Base-by-base conservation (phyloP, 495 filamentous ascomycete species). In the Xylaria curta region DNA sequence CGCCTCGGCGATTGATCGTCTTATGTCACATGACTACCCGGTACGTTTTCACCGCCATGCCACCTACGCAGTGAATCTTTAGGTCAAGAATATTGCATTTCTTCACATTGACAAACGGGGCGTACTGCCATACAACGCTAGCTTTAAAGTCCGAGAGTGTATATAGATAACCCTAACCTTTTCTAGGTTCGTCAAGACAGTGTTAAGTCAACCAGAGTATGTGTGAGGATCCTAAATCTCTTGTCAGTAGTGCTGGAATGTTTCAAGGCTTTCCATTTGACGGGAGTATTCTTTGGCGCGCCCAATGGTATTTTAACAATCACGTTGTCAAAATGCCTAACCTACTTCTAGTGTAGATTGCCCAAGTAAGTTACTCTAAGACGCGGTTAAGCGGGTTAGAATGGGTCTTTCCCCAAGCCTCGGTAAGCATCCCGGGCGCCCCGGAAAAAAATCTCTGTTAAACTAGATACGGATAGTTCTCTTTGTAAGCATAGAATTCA, bases 1-100 rank as follows among this genome's bases (percentile, higher is more conserved):
- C n/a, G 59, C n/a, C 24, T n/a, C 36, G 59, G 59, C 36, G 42
- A 26, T 40, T 4, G 42, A 42, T 42, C 59, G 36, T 62, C 59
- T 26, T 19, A 62, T 62, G 36, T 62, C 19, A 21, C 1, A 42
- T 33, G 59, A 42, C 36, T 38, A 19, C n/a, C n/a, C 59, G 36
- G 59, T 4, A 24, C 42, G 24, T 42, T 38, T 38, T 62, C 59
- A 62, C 59, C 59, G 59, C 59, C 8, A 38, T 38, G 59, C 17
- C n/a, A 13, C 26, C 38, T 42, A 42, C 38, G 38, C 13, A 42
- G 36, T 3, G 24, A 61, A 42, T 42, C 17, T 24, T 10, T 1
- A 42, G 26, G 12, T 40, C 33, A 8, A 38, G n/a, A 42, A 62
- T 42, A n/a, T 42, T 10, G 9, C 6, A 42, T 62, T 19, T 62